Percentiles rank a stretch among this genome's conserved stretches.
Conservation (phyloP, 2,329 filamentous ascomycete species). For the Cephalotrichum gorgonifer region DNA sequence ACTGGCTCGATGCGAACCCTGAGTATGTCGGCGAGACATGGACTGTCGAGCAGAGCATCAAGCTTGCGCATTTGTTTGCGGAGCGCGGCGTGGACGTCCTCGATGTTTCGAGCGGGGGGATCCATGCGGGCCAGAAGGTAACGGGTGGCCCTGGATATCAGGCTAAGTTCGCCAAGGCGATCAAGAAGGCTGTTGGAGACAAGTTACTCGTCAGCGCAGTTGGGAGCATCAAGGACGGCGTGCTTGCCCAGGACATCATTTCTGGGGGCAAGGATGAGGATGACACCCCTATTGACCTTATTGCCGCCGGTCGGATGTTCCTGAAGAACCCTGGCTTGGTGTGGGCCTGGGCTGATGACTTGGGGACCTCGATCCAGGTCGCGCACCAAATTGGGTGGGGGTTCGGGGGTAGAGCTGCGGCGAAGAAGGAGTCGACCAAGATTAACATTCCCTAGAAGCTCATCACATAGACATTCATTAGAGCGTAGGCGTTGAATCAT, state of each 20-base stretch:
- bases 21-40: conserved; percentile 49
- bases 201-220: conserved; percentile 35
- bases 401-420: conserved; percentile 29
- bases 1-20: conserved; percentile 57
- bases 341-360: conserved; percentile 43
- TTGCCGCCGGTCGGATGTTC: conserved; percentile 41
- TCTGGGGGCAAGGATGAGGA: conserved; percentile 17
- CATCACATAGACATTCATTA: too few species aligned
- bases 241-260: conserved; percentile 37
- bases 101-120: conserved; percentile 61
- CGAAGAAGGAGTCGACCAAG: too few species aligned
- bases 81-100: conserved; percentile 62
- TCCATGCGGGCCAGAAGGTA: conserved; percentile 48
- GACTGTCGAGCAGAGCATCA: conserved; percentile 53
- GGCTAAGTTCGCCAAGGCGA: conserved; percentile 55
- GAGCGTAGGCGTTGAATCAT: too few species aligned
- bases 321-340: conserved; percentile 49
- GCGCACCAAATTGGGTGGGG: conserved; percentile 47
- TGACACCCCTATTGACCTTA: conserved; percentile 34
- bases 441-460: too few species aligned
- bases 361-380: conserved; percentile 32
- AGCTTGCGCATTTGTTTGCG: conserved; percentile 53
- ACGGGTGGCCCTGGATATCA: conserved; percentile 57
- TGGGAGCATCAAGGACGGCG: conserved; percentile 34
- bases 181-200: conserved; percentile 62